These are phyloP conservation scores for Trichoderma afroharzianum DNA, from an alignment of 2,329 filamentous ascomycete species.

Conservation along the genomic window DNA sequence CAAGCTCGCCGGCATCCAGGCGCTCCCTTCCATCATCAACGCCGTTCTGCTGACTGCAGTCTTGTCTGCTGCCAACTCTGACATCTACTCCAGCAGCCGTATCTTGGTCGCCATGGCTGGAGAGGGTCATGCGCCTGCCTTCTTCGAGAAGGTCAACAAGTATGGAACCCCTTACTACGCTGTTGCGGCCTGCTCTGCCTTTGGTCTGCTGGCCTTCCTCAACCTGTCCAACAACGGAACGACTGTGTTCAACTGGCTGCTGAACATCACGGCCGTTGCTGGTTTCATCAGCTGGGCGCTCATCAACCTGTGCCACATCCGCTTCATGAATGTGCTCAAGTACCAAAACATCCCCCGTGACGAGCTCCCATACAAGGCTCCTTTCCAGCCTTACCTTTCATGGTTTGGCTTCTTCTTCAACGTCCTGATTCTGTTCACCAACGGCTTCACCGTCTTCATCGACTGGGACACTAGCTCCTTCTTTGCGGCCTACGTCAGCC, in stretches of 20 bases:
- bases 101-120: conserved; percentile 64
- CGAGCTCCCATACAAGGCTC: conserved; percentile 57
- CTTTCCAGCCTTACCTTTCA: conserved; percentile 60
- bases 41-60: conserved; percentile 74
- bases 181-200: conserved; percentile 49
- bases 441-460: conserved; percentile 67
- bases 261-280: conserved; percentile 66
- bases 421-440: conserved; percentile 60
- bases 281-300: conserved; percentile 69
- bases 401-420: conserved; percentile 66
- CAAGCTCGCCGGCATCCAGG: conserved; percentile 58
- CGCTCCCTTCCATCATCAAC: conserved; percentile 69
- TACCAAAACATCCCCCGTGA: conserved; percentile 55
- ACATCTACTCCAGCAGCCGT: conserved; percentile 69
- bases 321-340: conserved; percentile 59
- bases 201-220: conserved; percentile 64
- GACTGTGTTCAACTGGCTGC: conserved; percentile 67
- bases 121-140: conserved; percentile 58
- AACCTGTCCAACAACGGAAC: conserved; percentile 58
- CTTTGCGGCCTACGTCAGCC: conserved; percentile 61
- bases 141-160: conserved; percentile 58
- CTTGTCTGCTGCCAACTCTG: conserved; percentile 73
- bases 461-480: conserved; percentile 58
- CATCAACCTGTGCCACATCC: conserved; percentile 61
- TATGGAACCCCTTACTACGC: conserved; percentile 61